A percentile compares a stretch with the other conserved stretches of the same genome.
phyloP scores from a whole-genome alignment of 208 protist genomes.

The Leishmania arabica region DNA sequence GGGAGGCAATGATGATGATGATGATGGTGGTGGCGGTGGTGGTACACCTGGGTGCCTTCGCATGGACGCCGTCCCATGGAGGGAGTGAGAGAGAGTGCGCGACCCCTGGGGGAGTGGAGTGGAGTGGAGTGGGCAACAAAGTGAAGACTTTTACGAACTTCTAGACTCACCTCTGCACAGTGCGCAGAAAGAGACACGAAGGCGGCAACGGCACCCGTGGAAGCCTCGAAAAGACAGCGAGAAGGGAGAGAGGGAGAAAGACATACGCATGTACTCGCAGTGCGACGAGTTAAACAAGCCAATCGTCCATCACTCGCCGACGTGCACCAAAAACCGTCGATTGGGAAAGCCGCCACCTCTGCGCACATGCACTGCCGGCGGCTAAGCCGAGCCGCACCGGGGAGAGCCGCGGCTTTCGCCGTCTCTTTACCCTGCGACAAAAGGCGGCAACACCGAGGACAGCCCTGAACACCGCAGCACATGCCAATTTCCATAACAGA shows the following conservation, averaged over 20 bases:
- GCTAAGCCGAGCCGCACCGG: not conserved
- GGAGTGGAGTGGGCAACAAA: not conserved
- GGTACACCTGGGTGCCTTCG: not conserved
- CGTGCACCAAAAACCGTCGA: not conserved
- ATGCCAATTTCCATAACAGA: no score
- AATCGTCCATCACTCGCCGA: not conserved
- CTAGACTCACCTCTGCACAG: no score
- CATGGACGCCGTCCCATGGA: not conserved
- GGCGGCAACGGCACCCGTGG: no score
- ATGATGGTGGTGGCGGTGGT: not conserved
- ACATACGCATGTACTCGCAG: not conserved
- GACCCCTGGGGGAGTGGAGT: not conserved
- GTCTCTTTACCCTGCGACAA: not conserved
- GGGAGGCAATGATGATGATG: not conserved
- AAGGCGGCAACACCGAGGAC: not conserved
- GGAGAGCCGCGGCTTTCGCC: not conserved
- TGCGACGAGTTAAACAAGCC: not conserved
- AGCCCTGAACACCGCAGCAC: no score
- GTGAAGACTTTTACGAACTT: no score
- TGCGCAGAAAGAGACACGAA: no score
- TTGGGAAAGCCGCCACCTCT: not conserved
- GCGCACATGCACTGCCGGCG: not conserved
- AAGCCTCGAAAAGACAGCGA: not conserved
- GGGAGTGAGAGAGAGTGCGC: not conserved
- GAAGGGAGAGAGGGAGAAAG: not conserved